These are phyloP conservation scores for Dothidotthia symphoricarpi DNA, from an alignment of 2,329 filamentous ascomycete genomes.

Conservation along the genomic window DNA sequence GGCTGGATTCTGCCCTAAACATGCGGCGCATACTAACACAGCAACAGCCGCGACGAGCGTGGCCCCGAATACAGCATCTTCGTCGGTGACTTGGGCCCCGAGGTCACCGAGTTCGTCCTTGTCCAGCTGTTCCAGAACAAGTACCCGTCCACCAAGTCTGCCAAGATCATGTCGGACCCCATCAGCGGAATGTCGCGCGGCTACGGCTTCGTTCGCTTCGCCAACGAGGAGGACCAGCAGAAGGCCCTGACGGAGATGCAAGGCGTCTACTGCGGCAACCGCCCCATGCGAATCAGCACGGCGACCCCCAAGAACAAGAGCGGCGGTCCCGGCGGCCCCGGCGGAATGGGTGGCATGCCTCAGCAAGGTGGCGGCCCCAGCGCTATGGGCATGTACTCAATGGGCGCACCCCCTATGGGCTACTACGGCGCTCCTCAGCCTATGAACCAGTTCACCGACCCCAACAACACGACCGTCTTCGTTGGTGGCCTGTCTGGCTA, in stretches of 20 bases:
- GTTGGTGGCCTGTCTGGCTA: constrained; percentile 96
- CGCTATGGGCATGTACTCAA: constrained; percentile 63
- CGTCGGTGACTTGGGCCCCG: constrained; percentile 93
- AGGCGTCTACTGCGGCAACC: constrained; percentile 97
- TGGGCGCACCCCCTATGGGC: constrained; percentile 66
- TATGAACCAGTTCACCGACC: constrained; percentile 99
- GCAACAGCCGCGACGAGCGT: constrained; percentile 74
- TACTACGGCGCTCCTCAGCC: constrained; percentile 67
- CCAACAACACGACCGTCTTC: constrained; percentile 99
- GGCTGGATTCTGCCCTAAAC: too few species aligned
- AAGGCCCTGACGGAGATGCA: constrained; percentile 97
- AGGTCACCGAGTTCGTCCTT: constrained; percentile 97
- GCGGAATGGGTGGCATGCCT: constrained; percentile 49
- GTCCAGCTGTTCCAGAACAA: constrained; percentile 96
- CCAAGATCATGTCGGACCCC: constrained; percentile 99
- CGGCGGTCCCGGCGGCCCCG: constrained; percentile 54
- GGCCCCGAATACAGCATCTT: constrained; percentile 97
- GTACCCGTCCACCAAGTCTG: constrained; percentile 96
- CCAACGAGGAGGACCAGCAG: constrained; percentile 93
- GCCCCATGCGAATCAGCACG: constrained; percentile 97
- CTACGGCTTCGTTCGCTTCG: constrained; percentile 97
- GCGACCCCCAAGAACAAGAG: constrained; percentile 93
- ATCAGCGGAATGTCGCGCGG: constrained; percentile 97
- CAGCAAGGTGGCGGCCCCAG: constrained; percentile 42
- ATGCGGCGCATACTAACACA: constrained; percentile 6